phyloP scores from a whole-genome alignment of 371 early-diverging fungal genomes.

The Saksenaea vasiformis region DNA sequence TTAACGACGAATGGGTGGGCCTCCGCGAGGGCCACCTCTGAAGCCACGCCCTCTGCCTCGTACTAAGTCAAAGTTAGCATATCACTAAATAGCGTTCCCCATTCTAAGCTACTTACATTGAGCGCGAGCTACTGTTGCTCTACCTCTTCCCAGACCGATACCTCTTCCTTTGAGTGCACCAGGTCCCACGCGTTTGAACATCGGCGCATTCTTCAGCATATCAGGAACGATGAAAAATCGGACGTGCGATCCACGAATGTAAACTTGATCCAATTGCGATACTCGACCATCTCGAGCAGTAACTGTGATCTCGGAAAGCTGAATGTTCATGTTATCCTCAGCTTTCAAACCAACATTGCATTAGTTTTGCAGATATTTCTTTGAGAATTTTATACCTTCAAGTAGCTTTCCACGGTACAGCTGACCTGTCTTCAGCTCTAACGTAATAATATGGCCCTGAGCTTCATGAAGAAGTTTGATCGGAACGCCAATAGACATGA shows the following conservation, averaged over 20 bases:
- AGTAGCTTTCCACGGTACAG: slow-evolving; percentile 93
- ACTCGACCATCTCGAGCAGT: slow-evolving; percentile 91
- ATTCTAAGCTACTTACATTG: slow-evolving; percentile 51
- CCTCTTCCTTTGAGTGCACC: slow-evolving; percentile 83
- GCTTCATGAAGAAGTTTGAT: slow-evolving; percentile 98
- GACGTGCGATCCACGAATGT: slow-evolving; percentile 95
- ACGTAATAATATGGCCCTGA: slow-evolving; percentile 93
- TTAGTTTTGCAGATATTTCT: not conserved
- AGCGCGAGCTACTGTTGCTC: slow-evolving; percentile 85
- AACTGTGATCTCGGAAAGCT: slow-evolving; percentile 90
- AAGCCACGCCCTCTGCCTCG: slow-evolving; percentile 36
- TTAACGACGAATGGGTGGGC: slow-evolving; percentile 23
- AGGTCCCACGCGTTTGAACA: slow-evolving; percentile 89
- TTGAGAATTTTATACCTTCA: slow-evolving; percentile 62
- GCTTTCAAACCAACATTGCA: slow-evolving; percentile 45
- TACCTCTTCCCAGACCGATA: slow-evolving; percentile 84
- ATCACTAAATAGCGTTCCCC: not conserved
- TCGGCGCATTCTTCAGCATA: slow-evolving; percentile 98
- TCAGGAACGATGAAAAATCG: slow-evolving; percentile 97
- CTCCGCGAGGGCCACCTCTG: slow-evolving; percentile 28
- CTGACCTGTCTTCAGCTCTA: slow-evolving; percentile 93
- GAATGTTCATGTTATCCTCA: slow-evolving; percentile 99
- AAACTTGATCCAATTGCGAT: slow-evolving; percentile 92
- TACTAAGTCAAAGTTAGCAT: slow-evolving; percentile 11
- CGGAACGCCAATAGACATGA: slow-evolving; percentile 92